These are phyloP conservation scores for Sporothrix phasma DNA, from an alignment of 2,329 filamentous ascomycete species.

Conservation along the genomic window DNA sequence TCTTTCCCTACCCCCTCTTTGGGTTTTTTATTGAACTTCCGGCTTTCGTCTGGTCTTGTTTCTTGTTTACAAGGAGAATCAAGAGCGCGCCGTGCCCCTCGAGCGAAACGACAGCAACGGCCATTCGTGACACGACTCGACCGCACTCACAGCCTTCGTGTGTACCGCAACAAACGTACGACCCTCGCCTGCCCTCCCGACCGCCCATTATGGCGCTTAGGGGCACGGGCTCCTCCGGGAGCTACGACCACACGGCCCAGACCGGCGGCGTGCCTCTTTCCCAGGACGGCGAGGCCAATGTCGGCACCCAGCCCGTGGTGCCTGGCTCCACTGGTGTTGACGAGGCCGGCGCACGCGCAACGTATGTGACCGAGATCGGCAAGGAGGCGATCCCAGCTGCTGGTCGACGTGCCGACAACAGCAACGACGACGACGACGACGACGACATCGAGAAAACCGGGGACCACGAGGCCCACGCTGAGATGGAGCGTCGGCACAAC, in stretches of 20 bases:
- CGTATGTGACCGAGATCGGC: constrained; percentile 30
- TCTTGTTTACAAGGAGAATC: background rate
- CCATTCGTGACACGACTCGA: background rate
- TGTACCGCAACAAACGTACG: background rate
- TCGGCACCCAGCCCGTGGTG: background rate
- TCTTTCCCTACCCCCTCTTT: background rate
- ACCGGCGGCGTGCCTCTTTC: constrained; percentile 30
- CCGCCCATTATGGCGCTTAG: constrained; percentile 32
- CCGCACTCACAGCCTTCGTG: background rate
- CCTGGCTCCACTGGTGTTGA: constrained; percentile 17
- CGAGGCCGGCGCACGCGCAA: constrained; percentile 26
- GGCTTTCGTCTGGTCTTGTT: background rate
- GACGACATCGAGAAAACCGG: constrained; percentile 24
- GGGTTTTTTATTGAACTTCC: background rate
- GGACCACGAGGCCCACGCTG: constrained; percentile 32
- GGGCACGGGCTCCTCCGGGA: constrained; percentile 33
- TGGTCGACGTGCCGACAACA: constrained; percentile 10
- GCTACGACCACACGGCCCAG: constrained; percentile 40
- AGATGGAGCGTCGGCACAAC: constrained; percentile 41
- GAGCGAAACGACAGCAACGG: background rate
- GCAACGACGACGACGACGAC: constrained; percentile 19
- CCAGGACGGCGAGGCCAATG: constrained; percentile 22
- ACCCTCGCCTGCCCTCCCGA: background rate
- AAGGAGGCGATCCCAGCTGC: constrained; percentile 10
- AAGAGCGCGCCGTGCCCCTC: background rate